Base-by-base conservation (phyloP, 495 filamentous ascomycete genomes). In the Podospora didyma region DNA sequence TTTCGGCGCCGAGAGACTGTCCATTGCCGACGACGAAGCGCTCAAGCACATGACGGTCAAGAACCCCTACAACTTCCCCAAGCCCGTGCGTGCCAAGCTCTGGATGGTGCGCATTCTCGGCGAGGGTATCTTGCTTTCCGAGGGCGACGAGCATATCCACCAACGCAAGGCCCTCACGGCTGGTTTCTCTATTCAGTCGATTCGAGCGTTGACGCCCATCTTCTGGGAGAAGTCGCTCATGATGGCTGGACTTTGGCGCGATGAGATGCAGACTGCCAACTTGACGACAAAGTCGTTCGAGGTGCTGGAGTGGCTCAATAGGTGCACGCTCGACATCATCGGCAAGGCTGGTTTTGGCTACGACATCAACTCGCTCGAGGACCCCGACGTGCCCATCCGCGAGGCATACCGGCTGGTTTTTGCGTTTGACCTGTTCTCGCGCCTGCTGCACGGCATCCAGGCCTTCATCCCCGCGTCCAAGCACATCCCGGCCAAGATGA, bases 51-150 rank as follows among this genome's bases (percentile, higher is more conserved):
- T 80, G 68, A 77, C 75, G 10, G 63, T 77, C 54, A 76, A 75
- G 56, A 77, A 81, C 64, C 74, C 77, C 3, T 80, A 81, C 70
- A 79, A 78, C 62, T 81, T 73, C 60, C 75, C 76, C 17, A 80
- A 81, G 57, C 78, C 78, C 0, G 59, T 74, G 0, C 75, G 75
- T 41, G 77, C 75, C 2, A 75, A 73, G 69, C 64, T 74, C 24
- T 80, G 76, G 77, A 75, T 79, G 75, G 68, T 70, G 37, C 71
- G 75, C 45, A 75, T 79, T 39, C 61, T 79, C 24, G 76, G 76
- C 26, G 71, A 77, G 26, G 76, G 75, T 12, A 69, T 80, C 20
- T 67, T 80, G 42, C 68, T 80, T 10, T 75, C 75, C 23, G 77
- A 80, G 50, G 74, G 73, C 16, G 53, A 68, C n/a, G 70, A 73